Evolutionary conservation across 768 basidiomycete genomes (phyloP).

Genomic region (Boletus rubroflammeus): DNA sequence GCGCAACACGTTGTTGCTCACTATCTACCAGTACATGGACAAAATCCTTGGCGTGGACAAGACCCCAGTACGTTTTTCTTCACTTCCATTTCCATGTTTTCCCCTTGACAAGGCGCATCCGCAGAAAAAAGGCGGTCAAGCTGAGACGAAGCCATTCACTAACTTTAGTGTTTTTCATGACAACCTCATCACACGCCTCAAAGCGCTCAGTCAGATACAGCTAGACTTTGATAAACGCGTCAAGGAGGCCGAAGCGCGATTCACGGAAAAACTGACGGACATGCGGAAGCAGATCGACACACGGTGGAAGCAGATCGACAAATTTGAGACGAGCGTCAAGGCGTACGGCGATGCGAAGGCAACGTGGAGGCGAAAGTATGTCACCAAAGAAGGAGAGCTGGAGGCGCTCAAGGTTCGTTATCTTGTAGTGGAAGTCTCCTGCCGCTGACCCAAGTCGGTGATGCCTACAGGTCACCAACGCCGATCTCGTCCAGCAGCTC

Average conservation of each 20-base stretch:
- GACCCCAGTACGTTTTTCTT: slow-evolving; percentile 59
- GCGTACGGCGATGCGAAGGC: slow-evolving; percentile 75
- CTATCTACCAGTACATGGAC: slow-evolving; percentile 94
- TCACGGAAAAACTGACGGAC: slow-evolving; percentile 67
- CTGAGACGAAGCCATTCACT: slow-evolving; percentile 88
- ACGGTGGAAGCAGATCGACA: slow-evolving; percentile 90
- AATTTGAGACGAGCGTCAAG: slow-evolving; percentile 85
- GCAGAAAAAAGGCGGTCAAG: slow-evolving; percentile 71
- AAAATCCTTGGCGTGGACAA: slow-evolving; percentile 89
- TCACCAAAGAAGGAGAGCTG: slow-evolving; percentile 84
- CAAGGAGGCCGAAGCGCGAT: slow-evolving; percentile 74
- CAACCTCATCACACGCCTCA: slow-evolving; percentile 84
- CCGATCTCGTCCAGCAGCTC: slow-evolving; percentile 72
- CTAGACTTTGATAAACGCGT: slow-evolving; percentile 80
- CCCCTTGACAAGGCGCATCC: not conserved
- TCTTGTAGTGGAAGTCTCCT: not conserved
- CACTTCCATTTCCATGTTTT: not conserved
- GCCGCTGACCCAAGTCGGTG: not conserved
- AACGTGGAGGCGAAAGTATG: slow-evolving; percentile 78
- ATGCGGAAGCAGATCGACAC: slow-evolving; percentile 85
- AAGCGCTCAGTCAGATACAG: slow-evolving; percentile 80
- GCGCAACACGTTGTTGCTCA: slow-evolving; percentile 84
- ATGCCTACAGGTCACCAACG: slow-evolving; percentile 55
- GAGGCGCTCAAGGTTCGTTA: slow-evolving; percentile 73
- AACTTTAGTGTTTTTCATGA: slow-evolving; percentile 95